These are phyloP conservation scores for Diaporthe sp. DNA, from an alignment of 2,329 filamentous ascomycete genomes.

Conservation along the genomic window DNA sequence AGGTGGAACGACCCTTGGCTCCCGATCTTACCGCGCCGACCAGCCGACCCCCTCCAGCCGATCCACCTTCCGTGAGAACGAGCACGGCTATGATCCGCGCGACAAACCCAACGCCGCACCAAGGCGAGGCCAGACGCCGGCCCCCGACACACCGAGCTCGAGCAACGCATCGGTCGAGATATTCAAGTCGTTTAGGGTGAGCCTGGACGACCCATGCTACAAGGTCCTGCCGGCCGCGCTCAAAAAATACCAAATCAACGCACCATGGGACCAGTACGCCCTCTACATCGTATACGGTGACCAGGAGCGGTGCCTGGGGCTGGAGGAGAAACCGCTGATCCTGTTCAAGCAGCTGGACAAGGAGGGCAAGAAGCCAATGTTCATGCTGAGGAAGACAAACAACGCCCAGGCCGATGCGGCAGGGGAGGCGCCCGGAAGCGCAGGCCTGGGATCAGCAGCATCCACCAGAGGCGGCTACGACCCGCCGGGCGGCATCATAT, in stretches of 20 bases:
- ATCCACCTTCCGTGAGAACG: constrained; percentile 68
- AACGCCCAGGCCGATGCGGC: constrained; percentile 62
- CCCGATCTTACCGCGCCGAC: constrained; percentile 72
- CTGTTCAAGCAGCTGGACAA: constrained; percentile 97
- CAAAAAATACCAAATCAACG: constrained; percentile 98
- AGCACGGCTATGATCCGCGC: constrained; percentile 56
- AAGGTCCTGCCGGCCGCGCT: constrained; percentile 96
- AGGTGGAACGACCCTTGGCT: constrained; percentile 67
- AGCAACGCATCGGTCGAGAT: constrained; percentile 83
- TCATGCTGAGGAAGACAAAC: constrained; percentile 87
- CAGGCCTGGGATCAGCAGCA: constrained; percentile 61
- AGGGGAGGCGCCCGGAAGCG: constrained; percentile 65
- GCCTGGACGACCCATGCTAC: constrained; percentile 97
- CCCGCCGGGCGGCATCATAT: constrained; percentile 73
- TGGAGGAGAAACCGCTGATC: constrained; percentile 94
- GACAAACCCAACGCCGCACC: constrained; percentile 59
- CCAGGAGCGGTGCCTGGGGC: constrained; percentile 91
- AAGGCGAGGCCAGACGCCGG: constrained; percentile 73
- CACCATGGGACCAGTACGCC: constrained; percentile 97
- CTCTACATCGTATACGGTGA: constrained; percentile 99
- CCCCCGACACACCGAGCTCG: constrained; percentile 71
- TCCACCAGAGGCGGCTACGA: constrained; percentile 65
- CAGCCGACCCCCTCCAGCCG: constrained; percentile 68
- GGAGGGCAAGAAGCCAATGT: constrained; percentile 99
- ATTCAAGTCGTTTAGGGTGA: constrained; percentile 98